Evolutionary conservation across 257 asterid genomes (phyloP), one percentile per base, ranked within the genome.

Genomic region (Solanum chmielewskii): DNA sequence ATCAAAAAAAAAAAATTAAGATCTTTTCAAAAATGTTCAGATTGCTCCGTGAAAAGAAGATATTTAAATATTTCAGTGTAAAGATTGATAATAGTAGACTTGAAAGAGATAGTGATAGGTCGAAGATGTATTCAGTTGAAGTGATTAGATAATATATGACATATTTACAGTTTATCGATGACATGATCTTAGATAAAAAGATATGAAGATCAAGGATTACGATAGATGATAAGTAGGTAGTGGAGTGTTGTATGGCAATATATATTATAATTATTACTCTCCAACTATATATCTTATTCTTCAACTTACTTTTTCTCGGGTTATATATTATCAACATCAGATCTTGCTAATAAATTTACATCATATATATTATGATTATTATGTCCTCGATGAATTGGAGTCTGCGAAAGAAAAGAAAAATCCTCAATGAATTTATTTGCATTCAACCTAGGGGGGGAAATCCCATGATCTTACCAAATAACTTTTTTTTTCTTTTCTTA

Each of bases 41-140:
- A 56, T 59, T 12, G 25, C 3, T 11, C 0, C 0, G 6, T 60
- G 2, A 60, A 60, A 60, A 60, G 10, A 60, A 0, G 0, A 60
- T 60, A 21, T 21, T 9, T 21, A 59, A 12, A 59, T 21, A 23
- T 8, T 60, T 60, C 0, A 60, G 13, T 60, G 12, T 9, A 12
- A 11, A 21, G 11, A 60, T 60, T 60, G 2, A 60, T 23, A 3
- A 21, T 4, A 21, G 68, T 60, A 0, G 7, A 9, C 3, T 60
- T 21, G 35, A 9, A 21, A 21, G 25, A 59, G 12, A 20, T 59
- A 59, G 13, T 20, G 68, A 21, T 59, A 59, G 6, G 68, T 1
- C 13, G 13, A 59, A 8, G 68, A 59, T 21, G 6, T 59, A 59
- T 59, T 59, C 27, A 59, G 0, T 7, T 8, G 4, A 21, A 21